phyloP scores from a whole-genome alignment of 2,329 filamentous ascomycete genomes.

The Calonectria fujianensis region DNA sequence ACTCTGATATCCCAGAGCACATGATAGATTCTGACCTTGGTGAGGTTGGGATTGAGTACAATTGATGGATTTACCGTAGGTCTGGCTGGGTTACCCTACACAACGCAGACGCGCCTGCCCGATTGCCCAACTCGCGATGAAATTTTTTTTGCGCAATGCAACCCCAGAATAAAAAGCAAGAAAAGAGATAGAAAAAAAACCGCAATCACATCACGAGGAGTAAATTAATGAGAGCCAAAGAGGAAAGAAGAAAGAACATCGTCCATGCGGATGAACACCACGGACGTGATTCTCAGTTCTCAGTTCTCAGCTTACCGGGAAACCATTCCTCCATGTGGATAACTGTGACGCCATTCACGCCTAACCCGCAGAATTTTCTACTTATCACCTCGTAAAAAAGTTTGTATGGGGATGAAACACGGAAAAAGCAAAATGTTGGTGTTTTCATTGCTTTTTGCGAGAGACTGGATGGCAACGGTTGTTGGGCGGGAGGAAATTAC shows the following conservation, averaged over 20 bases:
- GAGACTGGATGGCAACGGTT: conserved; percentile 10
- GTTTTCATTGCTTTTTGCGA: conserved; percentile 3
- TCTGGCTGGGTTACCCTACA: background rate
- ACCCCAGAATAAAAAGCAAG: background rate
- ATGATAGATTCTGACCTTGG: background rate
- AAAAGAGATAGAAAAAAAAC: background rate
- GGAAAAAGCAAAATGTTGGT: background rate
- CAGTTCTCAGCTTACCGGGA: background rate
- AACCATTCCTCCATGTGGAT: background rate
- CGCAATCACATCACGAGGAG: no score
- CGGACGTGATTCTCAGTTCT: conserved; percentile 1
- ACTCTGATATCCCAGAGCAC: background rate
- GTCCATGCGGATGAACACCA: conserved; percentile 1
- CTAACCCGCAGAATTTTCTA: background rate
- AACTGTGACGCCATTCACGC: background rate
- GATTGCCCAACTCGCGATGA: no score
- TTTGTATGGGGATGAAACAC: background rate
- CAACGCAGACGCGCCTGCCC: background rate
- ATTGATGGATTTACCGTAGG: background rate
- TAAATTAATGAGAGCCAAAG: background rate
- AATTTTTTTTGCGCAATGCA: no score
- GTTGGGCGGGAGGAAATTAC: conserved; percentile 3
- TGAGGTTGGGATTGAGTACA: background rate
- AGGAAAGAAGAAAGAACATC: background rate
- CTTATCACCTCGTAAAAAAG: no score